These are phyloP conservation scores for Wilcoxina mikolae DNA, from an alignment of 495 filamentous ascomycete genomes.

Conservation along the genomic window DNA sequence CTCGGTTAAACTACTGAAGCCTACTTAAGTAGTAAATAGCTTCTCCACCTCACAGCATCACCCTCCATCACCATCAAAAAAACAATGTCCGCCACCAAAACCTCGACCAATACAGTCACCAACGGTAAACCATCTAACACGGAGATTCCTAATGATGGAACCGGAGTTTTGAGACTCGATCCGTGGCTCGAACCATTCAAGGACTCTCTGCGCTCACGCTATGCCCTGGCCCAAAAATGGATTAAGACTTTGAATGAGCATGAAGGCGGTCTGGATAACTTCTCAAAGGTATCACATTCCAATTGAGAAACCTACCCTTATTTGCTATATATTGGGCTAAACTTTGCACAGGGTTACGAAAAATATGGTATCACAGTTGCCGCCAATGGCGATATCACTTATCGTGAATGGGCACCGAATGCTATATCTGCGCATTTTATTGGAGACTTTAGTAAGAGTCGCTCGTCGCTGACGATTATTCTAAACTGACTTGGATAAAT, in stretches of 20 bases:
- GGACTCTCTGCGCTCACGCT: constrained; percentile 60
- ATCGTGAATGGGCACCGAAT: constrained; percentile 94
- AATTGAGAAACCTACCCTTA: not conserved
- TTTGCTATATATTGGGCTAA: not conserved
- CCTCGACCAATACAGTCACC: not conserved
- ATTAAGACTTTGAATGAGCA: constrained; percentile 63
- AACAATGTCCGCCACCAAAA: not conserved
- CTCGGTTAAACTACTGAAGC: not conserved
- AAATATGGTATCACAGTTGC: constrained; percentile 67
- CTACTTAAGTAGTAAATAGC: not conserved
- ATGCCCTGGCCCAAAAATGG: constrained; percentile 72
- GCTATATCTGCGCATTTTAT: constrained; percentile 71
- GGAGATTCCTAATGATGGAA: constrained; percentile 20
- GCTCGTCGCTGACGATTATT: not conserved
- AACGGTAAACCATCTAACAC: not conserved
- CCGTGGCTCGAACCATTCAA: constrained; percentile 81
- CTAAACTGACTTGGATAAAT: constrained; percentile 11
- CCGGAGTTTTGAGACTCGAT: constrained; percentile 77
- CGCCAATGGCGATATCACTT: constrained; percentile 68
- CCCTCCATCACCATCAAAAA: not conserved
- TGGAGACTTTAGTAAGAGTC: constrained; percentile 76
- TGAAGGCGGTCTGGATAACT: constrained; percentile 84
- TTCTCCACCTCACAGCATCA: not conserved
- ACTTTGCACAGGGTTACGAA: constrained; percentile 54
- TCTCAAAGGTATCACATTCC: constrained; percentile 54